These are phyloP conservation scores for Ceriops decandra DNA, from an alignment of 345 rosid genomes.

Conservation along the genomic window DNA sequence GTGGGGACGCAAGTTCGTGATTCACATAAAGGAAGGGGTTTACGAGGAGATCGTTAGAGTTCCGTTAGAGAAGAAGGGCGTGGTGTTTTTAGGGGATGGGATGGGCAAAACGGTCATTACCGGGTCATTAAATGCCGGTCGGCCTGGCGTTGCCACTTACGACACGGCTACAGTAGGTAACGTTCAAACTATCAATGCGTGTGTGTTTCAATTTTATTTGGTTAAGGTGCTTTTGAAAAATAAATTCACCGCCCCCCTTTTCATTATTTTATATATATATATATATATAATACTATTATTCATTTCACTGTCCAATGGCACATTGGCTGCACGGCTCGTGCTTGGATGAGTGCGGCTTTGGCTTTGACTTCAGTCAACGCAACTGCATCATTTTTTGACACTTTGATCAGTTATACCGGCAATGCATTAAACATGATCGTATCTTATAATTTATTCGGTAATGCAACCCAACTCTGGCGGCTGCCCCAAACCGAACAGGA, in stretches of 20 bases:
- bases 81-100: slow-evolving; percentile 80
- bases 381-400: slow-evolving; percentile 54
- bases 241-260: too few species aligned
- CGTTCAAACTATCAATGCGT: background rate
- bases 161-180: slow-evolving; percentile 82
- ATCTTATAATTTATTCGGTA: slow-evolving; percentile 58
- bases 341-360: slow-evolving; percentile 75
- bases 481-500: slow-evolving; percentile 74
- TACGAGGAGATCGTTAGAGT: slow-evolving; percentile 74
- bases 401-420: slow-evolving; percentile 42
- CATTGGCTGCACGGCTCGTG: slow-evolving; percentile 49
- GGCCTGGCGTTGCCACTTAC: slow-evolving; percentile 63
- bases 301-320: slow-evolving; percentile 25
- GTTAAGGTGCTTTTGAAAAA: too few species aligned
- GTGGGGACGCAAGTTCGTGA: slow-evolving; percentile 40
- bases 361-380: slow-evolving; percentile 37
- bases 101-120: slow-evolving; percentile 87
- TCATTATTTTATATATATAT: too few species aligned
- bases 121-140: slow-evolving; percentile 49
- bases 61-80: slow-evolving; percentile 72
- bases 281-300: too few species aligned
- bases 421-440: slow-evolving; percentile 71
- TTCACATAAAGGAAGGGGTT: slow-evolving; percentile 54
- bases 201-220: too few species aligned
- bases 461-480: slow-evolving; percentile 42